phyloP scores from a whole-genome alignment of 257 asterid species.

The Nyctanthes arbortristis region DNA sequence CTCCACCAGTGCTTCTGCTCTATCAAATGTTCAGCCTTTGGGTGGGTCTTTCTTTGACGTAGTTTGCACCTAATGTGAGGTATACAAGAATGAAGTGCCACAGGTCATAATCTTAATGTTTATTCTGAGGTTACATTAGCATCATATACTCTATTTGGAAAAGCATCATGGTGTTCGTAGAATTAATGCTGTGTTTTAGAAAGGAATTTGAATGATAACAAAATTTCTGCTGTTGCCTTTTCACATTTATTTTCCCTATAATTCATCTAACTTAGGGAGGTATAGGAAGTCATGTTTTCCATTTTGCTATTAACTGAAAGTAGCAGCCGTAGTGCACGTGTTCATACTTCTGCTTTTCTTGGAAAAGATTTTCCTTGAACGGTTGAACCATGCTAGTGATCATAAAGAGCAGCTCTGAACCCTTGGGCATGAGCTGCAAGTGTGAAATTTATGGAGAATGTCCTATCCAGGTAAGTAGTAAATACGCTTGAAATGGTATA shows the following conservation, averaged over 20 bases:
- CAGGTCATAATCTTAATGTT: background rate
- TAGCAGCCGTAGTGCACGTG: constrained; percentile 33
- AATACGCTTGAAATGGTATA: background rate
- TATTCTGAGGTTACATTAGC: background rate
- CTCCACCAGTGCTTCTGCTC: background rate
- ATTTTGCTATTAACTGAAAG: constrained; percentile 54
- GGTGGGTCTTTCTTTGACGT: too few relatives aligned
- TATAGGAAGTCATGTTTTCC: constrained; percentile 52
- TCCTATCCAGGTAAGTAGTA: constrained; percentile 52
- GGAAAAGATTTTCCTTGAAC: constrained; percentile 71
- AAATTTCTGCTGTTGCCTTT: constrained; percentile 22
- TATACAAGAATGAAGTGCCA: background rate
- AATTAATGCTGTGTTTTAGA: background rate
- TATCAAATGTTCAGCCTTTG: background rate
- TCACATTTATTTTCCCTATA: constrained; percentile 68
- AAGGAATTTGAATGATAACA: constrained; percentile 52
- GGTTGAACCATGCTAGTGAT: constrained; percentile 59
- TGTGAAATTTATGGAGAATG: constrained; percentile 42
- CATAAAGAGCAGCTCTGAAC: constrained; percentile 58
- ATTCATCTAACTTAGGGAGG: constrained; percentile 45
- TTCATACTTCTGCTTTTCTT: constrained; percentile 36
- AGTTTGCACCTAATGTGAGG: too few relatives aligned
- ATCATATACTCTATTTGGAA: background rate
- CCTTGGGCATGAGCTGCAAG: constrained; percentile 55
- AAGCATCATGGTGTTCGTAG: background rate